Evolutionary conservation across 371 early-diverging fungal species (phyloP).

Genomic region (Mucor velutinosus): DNA sequence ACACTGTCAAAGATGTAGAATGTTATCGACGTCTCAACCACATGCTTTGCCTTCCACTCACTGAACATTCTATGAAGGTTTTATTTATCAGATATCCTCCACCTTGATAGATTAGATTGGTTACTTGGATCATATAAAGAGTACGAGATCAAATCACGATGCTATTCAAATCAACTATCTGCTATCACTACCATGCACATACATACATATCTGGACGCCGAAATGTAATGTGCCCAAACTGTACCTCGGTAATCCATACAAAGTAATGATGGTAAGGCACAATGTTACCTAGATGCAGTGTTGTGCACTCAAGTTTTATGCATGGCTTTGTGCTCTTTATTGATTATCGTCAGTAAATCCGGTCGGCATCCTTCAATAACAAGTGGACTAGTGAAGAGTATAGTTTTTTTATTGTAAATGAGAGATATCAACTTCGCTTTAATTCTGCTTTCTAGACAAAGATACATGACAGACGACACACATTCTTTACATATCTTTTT

Average conservation of each 20-base stretch:
- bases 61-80: too few species aligned
- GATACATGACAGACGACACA: neutral
- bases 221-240: neutral
- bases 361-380: neutral
- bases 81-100: too few species aligned
- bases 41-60: too few species aligned
- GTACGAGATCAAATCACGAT: too few species aligned
- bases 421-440: neutral
- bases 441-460: conserved; percentile 5
- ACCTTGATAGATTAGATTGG: too few species aligned
- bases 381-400: neutral
- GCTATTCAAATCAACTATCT: too few species aligned
- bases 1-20: too few species aligned
- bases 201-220: too few species aligned
- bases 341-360: neutral
- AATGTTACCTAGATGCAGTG: neutral
- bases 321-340: neutral
- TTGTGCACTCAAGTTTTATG: neutral
- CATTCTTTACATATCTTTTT: conserved; percentile 4
- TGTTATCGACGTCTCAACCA: too few species aligned
- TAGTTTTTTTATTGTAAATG: neutral
- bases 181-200: too few species aligned
- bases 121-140: too few species aligned
- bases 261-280: neutral
- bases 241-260: neutral